Evolutionary conservation across 2,329 filamentous ascomycete species (phyloP).

Genomic region (Mycosphaerella sp.): DNA sequence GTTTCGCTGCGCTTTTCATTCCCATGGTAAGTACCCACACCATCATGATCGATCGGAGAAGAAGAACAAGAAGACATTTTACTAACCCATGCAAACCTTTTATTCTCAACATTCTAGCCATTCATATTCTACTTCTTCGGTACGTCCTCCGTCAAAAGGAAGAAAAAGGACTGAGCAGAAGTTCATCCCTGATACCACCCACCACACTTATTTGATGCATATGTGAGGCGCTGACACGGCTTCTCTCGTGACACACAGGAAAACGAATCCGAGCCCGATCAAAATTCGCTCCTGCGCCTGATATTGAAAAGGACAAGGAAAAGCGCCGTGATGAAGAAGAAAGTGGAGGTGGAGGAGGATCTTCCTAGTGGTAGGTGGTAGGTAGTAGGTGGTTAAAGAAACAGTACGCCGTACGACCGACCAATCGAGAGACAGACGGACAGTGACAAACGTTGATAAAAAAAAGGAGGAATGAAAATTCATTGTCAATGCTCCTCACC

Average conservation of each 20-base stretch:
- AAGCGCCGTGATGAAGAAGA: constrained; percentile 33
- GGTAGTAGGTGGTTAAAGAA: too few relatives aligned
- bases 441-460: too few relatives aligned
- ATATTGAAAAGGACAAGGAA: constrained; percentile 36
- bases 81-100: neutral
- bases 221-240: too few relatives aligned
- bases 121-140: constrained; percentile 38
- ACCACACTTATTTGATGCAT: too few relatives aligned
- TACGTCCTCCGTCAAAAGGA: neutral
- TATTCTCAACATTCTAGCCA: constrained; percentile 20
- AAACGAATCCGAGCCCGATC: constrained; percentile 40
- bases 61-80: neutral
- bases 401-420: too few relatives aligned
- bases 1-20: constrained; percentile 38
- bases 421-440: too few relatives aligned
- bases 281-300: constrained; percentile 39
- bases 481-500: too few relatives aligned
- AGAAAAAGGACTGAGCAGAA: too few relatives aligned
- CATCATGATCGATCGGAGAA: neutral
- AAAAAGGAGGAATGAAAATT: too few relatives aligned
- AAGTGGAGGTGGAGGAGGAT: neutral
- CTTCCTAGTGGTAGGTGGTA: too few relatives aligned
- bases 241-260: constrained; percentile 24
- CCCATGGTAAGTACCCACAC: constrained; percentile 30
- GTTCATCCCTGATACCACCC: too few relatives aligned